Base-by-base conservation (phyloP, 164 flowering plant species). In the Tetrastigma voinierianum region DNA sequence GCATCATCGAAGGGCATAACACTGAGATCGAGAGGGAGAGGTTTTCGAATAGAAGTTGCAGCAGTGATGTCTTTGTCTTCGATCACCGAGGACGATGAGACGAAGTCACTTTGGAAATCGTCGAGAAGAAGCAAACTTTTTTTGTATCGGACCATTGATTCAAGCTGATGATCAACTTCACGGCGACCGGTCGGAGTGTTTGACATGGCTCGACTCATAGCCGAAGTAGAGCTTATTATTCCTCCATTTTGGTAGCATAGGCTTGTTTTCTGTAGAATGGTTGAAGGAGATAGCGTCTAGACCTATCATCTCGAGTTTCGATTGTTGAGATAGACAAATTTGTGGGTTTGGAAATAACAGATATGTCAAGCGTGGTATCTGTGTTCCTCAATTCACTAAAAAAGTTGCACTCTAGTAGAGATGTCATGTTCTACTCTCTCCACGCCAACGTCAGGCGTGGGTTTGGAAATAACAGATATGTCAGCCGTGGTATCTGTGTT, bases 101-200 rank as follows among this genome's bases (percentile, higher is more conserved):
- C 97, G 54, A 93, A 91, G 66, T 91, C 93, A 68, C 97, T 91
- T 32, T 77, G 90, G 51, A 88, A 90, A 66, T 88, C 96, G 18
- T 85, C 91, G 8, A 83, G 84, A 19, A 58, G 46, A 14, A 73
- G 65, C n/a, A n/a, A n/a, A n/a, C n/a, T 10, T 78, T 25, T 81
- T 72, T 49, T 74, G 67, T 46, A 57, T 84, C 7, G 88, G 86
- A 4, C 88, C 88, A 4, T 12, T 81, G 57, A 68, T 76, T 14
- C 61, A 67, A 1, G 43, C 58, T 21, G 44, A 23, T 8, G 56
- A 43, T 0, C 9, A 20, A 43, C 18, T 24, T 9, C 55, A 46
- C 0, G 66, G 25, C 11, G 52, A 20, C 0, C 18, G 4, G 21
- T 54, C 44, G 7, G 79, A 69, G 46, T 71, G 80, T 15, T 57